A percentile compares a stretch with the other conserved stretches of the same genome.
These are phyloP conservation scores for Daedaleopsis nitida DNA, from an alignment of 768 basidiomycete species.

Conservation along the genomic window DNA sequence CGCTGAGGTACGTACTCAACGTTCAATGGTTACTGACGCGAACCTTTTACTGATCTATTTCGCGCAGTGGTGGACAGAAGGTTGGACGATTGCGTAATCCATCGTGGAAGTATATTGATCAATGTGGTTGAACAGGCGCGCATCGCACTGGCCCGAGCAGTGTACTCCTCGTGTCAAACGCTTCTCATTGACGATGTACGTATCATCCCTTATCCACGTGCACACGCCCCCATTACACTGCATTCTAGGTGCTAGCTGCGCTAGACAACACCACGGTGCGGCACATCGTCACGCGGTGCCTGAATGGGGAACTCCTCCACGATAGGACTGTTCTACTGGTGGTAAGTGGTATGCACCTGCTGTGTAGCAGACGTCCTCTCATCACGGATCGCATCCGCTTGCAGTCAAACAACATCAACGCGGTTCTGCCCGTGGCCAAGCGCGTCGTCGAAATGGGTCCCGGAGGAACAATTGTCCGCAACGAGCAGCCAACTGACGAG, in stretches of 20 bases:
- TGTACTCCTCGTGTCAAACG: slow-evolving; percentile 63
- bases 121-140: slow-evolving; percentile 33
- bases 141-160: slow-evolving; percentile 57
- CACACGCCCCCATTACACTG: not conserved
- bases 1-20: slow-evolving; percentile 32
- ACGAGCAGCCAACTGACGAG: slow-evolving; percentile 50
- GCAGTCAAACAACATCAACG: slow-evolving; percentile 55
- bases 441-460: slow-evolving; percentile 55
- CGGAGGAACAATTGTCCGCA: slow-evolving; percentile 53
- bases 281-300: slow-evolving; percentile 52
- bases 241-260: slow-evolving; percentile 43
- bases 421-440: slow-evolving; percentile 54
- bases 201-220: not conserved
- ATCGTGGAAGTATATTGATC: not conserved
- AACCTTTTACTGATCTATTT: not conserved
- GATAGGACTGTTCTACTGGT: slow-evolving; percentile 55
- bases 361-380: not conserved
- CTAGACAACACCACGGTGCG: slow-evolving; percentile 54
- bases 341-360: slow-evolving; percentile 27
- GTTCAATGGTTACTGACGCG: not conserved
- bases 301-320: slow-evolving; percentile 47
- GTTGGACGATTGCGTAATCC: not conserved
- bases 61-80: slow-evolving; percentile 47
- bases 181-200: slow-evolving; percentile 72
- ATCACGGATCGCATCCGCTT: too few species aligned